These are phyloP conservation scores for Lineolata rhizophorae DNA, from an alignment of 495 filamentous ascomycete species.

Conservation along the genomic window DNA sequence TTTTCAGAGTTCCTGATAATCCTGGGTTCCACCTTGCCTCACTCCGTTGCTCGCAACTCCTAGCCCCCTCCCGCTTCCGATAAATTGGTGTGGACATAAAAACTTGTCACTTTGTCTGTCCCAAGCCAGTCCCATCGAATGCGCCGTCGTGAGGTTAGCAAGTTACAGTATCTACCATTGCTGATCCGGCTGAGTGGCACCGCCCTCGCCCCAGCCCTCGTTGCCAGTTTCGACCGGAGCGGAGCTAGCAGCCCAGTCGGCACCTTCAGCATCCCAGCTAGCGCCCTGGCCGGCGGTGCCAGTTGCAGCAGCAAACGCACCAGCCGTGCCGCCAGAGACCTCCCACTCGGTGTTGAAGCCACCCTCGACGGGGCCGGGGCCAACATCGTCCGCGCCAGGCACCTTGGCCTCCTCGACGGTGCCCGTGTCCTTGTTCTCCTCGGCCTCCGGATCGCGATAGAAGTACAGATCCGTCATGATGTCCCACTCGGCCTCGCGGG, in stretches of 20 bases:
- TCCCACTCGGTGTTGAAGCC: slow-evolving; percentile 71
- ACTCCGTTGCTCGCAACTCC: slow-evolving; percentile 1
- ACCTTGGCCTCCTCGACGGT: slow-evolving; percentile 30
- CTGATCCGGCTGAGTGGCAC: slow-evolving; percentile 12
- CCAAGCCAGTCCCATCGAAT: too few species aligned
- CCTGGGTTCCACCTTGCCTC: neutral
- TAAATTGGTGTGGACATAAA: too few species aligned
- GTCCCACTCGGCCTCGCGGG: slow-evolving; percentile 91
- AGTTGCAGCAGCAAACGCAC: slow-evolving; percentile 37
- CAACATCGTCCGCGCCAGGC: slow-evolving; percentile 67
- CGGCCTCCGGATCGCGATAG: slow-evolving; percentile 98
- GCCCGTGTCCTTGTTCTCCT: slow-evolving; percentile 69
- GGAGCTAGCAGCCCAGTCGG: slow-evolving; percentile 48
- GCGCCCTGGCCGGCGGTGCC: slow-evolving; percentile 32
- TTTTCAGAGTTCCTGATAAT: neutral
- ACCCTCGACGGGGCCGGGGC: slow-evolving; percentile 50
- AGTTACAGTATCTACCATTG: too few species aligned
- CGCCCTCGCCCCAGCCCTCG: slow-evolving; percentile 46
- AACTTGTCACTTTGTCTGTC: too few species aligned
- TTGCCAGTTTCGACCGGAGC: slow-evolving; percentile 29
- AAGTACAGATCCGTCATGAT: slow-evolving; percentile 99
- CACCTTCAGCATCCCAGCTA: slow-evolving; percentile 64
- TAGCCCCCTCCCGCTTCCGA: slow-evolving; percentile 12
- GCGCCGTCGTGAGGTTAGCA: too few species aligned
- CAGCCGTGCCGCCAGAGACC: slow-evolving; percentile 33